Conservation (phyloP, 106 monocot species). For the Allium sativum region DNA sequence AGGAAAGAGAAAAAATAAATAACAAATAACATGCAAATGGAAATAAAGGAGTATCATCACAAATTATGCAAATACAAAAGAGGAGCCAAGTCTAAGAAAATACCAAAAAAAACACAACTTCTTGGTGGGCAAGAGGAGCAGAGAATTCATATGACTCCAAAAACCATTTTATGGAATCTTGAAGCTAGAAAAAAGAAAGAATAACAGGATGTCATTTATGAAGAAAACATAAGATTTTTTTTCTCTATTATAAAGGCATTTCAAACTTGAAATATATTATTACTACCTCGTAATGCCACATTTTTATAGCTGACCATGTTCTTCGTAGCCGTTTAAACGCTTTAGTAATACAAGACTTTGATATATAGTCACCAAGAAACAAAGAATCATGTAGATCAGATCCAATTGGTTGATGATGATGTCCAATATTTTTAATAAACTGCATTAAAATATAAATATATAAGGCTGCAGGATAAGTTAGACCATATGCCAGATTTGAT, state of each 20-base stretch:
- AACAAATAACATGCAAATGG: too few species aligned
- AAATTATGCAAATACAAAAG: too few species aligned
- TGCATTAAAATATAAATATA: not conserved
- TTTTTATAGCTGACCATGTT: slow-evolving; percentile 18
- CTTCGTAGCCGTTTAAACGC: slow-evolving; percentile 15
- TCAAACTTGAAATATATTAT: slow-evolving; percentile 8
- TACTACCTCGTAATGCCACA: slow-evolving; percentile 32
- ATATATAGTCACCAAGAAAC: slow-evolving; percentile 34
- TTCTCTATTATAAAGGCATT: too few species aligned
- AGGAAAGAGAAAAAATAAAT: too few species aligned
- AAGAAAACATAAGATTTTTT: not conserved
- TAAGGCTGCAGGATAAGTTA: not conserved
- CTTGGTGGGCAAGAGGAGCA: too few species aligned
- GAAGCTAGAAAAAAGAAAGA: not conserved
- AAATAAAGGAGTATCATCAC: too few species aligned
- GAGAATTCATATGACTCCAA: too few species aligned
- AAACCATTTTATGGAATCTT: not conserved
- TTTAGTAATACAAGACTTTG: slow-evolving; percentile 22
- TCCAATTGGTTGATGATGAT: slow-evolving; percentile 13
- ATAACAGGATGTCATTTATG: too few species aligned
- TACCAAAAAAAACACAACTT: too few species aligned
- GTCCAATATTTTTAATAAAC: slow-evolving; percentile 21
- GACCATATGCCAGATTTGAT: not conserved
- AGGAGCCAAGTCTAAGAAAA: too few species aligned
- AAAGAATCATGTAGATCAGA: slow-evolving; percentile 34